Percentiles rank a stretch among this genome's conserved stretches.
phyloP scores from a whole-genome alignment of 352 stramenopile genomes.

The Phytopythium litorale region DNA sequence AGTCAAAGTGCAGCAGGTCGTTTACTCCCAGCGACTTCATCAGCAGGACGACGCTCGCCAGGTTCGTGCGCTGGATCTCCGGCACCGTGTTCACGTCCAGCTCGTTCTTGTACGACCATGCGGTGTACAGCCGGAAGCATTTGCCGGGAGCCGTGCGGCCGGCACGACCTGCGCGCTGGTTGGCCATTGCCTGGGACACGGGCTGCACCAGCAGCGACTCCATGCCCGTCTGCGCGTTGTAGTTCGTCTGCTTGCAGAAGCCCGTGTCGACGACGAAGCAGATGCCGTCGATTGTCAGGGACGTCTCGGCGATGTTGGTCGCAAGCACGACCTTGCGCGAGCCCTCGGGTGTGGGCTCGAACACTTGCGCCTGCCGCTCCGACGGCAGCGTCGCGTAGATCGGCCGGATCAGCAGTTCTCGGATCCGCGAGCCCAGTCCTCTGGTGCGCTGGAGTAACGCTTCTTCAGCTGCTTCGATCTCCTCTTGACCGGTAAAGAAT shows the following conservation, averaged over 20 bases:
- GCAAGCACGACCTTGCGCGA: constrained; percentile 98
- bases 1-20: constrained; percentile 99
- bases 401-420: constrained; percentile 97
- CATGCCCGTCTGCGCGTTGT: constrained; percentile 98
- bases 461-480: constrained; percentile 98
- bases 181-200: constrained; percentile 96
- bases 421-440: constrained; percentile 95
- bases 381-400: constrained; percentile 98
- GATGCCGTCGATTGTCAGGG: constrained; percentile 99
- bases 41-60: constrained; percentile 97
- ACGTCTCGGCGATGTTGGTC: constrained; percentile 99
- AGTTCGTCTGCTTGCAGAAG: constrained; percentile 99
- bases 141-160: constrained; percentile 97
- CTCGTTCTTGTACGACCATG: constrained; percentile 98
- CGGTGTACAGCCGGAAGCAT: constrained; percentile 99
- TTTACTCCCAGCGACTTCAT: constrained; percentile 99
- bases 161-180: constrained; percentile 94
- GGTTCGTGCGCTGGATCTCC: constrained; percentile 98
- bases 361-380: constrained; percentile 99
- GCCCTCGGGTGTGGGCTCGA: constrained; percentile 95
- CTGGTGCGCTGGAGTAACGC: constrained; percentile 92
- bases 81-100: constrained; percentile 97
- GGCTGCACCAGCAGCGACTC: constrained; percentile 98
- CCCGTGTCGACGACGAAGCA: constrained; percentile 99
- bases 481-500: constrained; percentile 99